phyloP scores from a whole-genome alignment of 345 rosid genomes.

The Leavenworthia alabamica region DNA sequence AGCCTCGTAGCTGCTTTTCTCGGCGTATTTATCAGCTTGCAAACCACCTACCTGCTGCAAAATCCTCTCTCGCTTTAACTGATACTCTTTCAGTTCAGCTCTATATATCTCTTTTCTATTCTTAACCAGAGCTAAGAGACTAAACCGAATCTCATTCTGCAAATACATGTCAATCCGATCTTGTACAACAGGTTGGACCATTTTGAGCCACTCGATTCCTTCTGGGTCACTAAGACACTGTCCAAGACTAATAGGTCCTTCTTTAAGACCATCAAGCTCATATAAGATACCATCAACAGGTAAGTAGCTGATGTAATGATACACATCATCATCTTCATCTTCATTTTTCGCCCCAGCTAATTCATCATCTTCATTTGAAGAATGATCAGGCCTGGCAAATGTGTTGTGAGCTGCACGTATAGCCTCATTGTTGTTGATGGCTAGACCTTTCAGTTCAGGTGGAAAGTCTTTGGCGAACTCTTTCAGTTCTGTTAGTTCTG shows the following conservation, averaged over 20 bases:
- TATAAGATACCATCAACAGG: constrained; percentile 31
- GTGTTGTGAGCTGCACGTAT: constrained; percentile 36
- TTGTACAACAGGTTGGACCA: constrained; percentile 30
- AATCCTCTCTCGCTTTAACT: constrained; percentile 28
- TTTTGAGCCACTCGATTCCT: constrained; percentile 29
- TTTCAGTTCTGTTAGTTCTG: constrained; percentile 26
- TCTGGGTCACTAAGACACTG: constrained; percentile 24
- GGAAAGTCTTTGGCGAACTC: constrained; percentile 31
- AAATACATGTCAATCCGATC: constrained; percentile 20
- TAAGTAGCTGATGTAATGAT: constrained; percentile 33
- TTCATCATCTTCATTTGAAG: constrained; percentile 22
- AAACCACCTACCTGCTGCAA: constrained; percentile 31
- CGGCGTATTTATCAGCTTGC: constrained; percentile 47
- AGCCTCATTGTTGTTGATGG: constrained; percentile 31
- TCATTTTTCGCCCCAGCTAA: constrained; percentile 10
- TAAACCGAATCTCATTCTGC: constrained; percentile 28
- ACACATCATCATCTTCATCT: constrained; percentile 28
- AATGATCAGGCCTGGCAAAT: constrained; percentile 23
- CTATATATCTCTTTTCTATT: constrained; percentile 30
- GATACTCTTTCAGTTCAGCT: constrained; percentile 32
- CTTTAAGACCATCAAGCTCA: constrained; percentile 34
- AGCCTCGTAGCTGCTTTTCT: constrained; percentile 33
- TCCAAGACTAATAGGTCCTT: constrained; percentile 35
- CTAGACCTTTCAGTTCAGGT: constrained; percentile 34
- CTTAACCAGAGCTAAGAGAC: constrained; percentile 30